Conservation (phyloP, 2,329 filamentous ascomycete species). For the Xylariomycetidae sp. region DNA sequence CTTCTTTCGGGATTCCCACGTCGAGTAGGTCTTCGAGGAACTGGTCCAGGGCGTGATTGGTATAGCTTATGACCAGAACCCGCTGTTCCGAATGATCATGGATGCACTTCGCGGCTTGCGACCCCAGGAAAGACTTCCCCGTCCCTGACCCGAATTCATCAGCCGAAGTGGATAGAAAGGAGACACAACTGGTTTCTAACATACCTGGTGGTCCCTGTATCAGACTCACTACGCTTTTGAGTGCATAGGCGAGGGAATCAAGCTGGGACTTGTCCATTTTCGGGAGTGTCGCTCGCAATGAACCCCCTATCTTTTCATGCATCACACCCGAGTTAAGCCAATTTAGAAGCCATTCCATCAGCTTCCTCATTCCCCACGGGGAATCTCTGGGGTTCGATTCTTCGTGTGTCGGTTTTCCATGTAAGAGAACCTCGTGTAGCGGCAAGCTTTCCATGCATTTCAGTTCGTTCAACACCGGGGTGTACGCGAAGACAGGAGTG, state of each 20-base stretch:
- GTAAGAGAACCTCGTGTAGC: constrained; percentile 40
- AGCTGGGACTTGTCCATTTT: constrained; percentile 39
- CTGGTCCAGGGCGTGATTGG: constrained; percentile 59
- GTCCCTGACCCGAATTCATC: constrained; percentile 42
- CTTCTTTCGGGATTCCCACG: constrained; percentile 41
- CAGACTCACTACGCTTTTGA: constrained; percentile 47
- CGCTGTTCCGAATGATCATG: constrained; percentile 38
- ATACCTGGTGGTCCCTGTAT: constrained; percentile 67
- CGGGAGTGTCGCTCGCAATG: constrained; percentile 4
- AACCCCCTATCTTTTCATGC: constrained; percentile 1
- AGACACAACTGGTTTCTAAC: no score
- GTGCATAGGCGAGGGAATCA: constrained; percentile 44
- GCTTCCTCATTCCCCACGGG: no score
- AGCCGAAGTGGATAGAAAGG: neutral
- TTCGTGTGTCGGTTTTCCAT: constrained; percentile 5
- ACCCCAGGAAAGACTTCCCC: constrained; percentile 68
- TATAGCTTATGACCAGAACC: constrained; percentile 60
- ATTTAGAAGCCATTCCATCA: no score
- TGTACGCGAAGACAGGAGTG: constrained; percentile 8
- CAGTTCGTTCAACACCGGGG: constrained; percentile 8
- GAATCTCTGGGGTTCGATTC: constrained; percentile 2
- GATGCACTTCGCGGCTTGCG: constrained; percentile 50
- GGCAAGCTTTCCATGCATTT: constrained; percentile 6
- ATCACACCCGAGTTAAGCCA: no score
- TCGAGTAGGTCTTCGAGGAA: constrained; percentile 57